Evolutionary conservation across 371 early-diverging fungal genomes (phyloP).

Genomic region (Basidiobolus heterosporus): DNA sequence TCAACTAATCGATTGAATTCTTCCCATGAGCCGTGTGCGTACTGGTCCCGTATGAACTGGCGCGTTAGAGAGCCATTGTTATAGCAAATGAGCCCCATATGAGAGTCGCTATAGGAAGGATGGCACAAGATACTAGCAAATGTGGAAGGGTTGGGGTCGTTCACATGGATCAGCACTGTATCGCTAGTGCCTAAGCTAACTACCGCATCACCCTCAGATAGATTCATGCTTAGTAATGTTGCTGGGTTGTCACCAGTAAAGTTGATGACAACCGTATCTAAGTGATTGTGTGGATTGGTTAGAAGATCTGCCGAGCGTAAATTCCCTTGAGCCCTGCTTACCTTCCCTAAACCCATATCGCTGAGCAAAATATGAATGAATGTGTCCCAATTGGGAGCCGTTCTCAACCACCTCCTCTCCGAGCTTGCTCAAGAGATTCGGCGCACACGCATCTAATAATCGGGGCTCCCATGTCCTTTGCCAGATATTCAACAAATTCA

Average conservation of each 20-base stretch:
- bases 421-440: constrained; percentile 17
- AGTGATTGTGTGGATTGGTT: no score
- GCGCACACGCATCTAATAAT: constrained; percentile 19
- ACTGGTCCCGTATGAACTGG: constrained; percentile 42
- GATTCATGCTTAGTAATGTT: constrained; percentile 42
- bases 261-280: constrained; percentile 39
- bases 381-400: constrained; percentile 17
- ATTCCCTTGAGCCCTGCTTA: constrained; percentile 8
- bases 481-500: constrained; percentile 58
- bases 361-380: constrained; percentile 24
- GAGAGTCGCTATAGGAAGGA: constrained; percentile 37
- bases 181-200: constrained; percentile 69
- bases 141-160: constrained; percentile 24
- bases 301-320: no score
- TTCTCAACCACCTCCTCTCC: constrained; percentile 21
- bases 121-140: constrained; percentile 54
- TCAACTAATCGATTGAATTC: constrained; percentile 21
- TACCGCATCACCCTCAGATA: constrained; percentile 35
- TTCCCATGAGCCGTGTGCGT: constrained; percentile 33
- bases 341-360: constrained; percentile 36
- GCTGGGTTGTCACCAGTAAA: constrained; percentile 80
- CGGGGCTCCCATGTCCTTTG: constrained; percentile 30
- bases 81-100: constrained; percentile 62
- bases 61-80: constrained; percentile 71
- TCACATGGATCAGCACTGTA: constrained; percentile 46